Conservation (phyloP, 306 rosid genomes). For the Dryas drummondii region DNA sequence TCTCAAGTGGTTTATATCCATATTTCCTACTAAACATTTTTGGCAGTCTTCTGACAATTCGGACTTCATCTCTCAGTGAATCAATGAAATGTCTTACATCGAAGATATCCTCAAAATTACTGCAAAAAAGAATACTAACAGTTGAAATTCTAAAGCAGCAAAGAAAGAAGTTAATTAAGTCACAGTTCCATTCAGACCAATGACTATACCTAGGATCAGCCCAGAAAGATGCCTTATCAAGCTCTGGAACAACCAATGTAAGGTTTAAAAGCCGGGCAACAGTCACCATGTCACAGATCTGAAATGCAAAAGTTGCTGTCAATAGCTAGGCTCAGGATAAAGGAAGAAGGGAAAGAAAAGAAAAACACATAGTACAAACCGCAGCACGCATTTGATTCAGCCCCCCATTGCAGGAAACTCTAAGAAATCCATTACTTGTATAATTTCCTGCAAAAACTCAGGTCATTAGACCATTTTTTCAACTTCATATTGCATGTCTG, state of each 20-base stretch:
- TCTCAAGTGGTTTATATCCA: slow-evolving; percentile 54
- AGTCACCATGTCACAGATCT: slow-evolving; percentile 99
- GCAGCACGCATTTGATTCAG: slow-evolving; percentile 99
- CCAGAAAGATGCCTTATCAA: slow-evolving; percentile 96
- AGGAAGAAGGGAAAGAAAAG: slow-evolving; percentile 13
- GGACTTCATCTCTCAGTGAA: slow-evolving; percentile 90
- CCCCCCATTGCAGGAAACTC: slow-evolving; percentile 98
- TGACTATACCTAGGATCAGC: slow-evolving; percentile 82
- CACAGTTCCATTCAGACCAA: slow-evolving; percentile 24
- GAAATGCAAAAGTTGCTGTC: slow-evolving; percentile 38
- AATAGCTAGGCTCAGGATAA: slow-evolving; percentile 24
- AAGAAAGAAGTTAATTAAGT: slow-evolving; percentile 17
- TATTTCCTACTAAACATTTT: slow-evolving; percentile 59
- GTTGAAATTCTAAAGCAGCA: slow-evolving; percentile 32
- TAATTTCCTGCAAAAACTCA: slow-evolving; percentile 76
- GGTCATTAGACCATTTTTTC: slow-evolving; percentile 6
- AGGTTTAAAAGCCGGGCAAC: slow-evolving; percentile 94
- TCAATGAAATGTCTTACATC: slow-evolving; percentile 84
- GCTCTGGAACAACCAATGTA: slow-evolving; percentile 95
- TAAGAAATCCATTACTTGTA: slow-evolving; percentile 94
- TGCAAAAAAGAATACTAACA: slow-evolving; percentile 42
- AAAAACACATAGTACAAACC: slow-evolving; percentile 51
- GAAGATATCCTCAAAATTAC: slow-evolving; percentile 92
- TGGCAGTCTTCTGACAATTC: slow-evolving; percentile 86
- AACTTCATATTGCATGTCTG: not conserved